Base-by-base conservation (phyloP, 2,329 filamentous ascomycete genomes). In the Stemphylium vesicarium region DNA sequence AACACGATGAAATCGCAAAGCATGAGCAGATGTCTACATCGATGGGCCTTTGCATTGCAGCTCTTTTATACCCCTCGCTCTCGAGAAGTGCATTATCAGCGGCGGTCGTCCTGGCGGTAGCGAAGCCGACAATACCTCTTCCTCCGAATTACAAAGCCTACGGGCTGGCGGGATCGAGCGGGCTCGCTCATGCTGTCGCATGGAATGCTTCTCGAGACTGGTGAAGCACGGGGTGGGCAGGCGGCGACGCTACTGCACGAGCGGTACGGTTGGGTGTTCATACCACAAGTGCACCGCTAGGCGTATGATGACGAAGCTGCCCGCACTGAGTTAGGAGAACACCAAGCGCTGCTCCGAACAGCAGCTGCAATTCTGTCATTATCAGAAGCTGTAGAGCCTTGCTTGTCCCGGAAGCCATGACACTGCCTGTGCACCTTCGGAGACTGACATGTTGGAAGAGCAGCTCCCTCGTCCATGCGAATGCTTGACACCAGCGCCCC, bases 201-300 rank as follows among this genome's bases (percentile, higher is more conserved):
- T 33, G 13, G 15, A 18, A 18, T 31, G 9, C 32, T 4, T 18
- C 10, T 13, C n/a, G n/a, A 36, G 36, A 22, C 37, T 26, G 31
- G 31, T n/a, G 22, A 11, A 20, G 20, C 20, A 31, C 12, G 15
- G 2, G 31, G 49, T 35, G 35, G 49, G 37, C 31, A 16, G 49
- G 61, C 59, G 63, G 63, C 41, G 51, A 60, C 40, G 61, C 62
- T 58, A 60, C 62, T 58, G 63, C 56, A 52, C 37, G 59, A 60
- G 63, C 63, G 65, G 65, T 44, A 50, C 32, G 50, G 59, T 31
- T 15, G 45, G 42, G 39, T 16, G 35, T 60, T 56, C 31, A 12
- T 13, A 59, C 60, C 57, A 60, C 5, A 12, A 41, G 43, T 33
- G 60, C 60, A 55, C 15, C 43, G 43, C 26, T 33, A 16, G 7